phyloP scores from a whole-genome alignment of 116 monocot genomes.

The Dioscorea cayenensis region DNA sequence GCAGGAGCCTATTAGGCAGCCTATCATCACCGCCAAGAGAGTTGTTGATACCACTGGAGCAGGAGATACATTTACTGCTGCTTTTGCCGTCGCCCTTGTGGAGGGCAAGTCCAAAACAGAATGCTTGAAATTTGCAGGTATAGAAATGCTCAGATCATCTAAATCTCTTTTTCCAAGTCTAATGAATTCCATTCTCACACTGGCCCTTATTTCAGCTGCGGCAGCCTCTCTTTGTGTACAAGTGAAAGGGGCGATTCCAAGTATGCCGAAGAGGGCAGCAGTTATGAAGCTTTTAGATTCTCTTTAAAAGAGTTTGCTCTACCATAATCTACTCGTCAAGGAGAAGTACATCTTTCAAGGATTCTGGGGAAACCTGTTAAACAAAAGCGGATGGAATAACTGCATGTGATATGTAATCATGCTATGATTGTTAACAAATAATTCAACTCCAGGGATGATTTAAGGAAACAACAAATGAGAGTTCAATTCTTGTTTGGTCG shows the following conservation, averaged over 20 bases:
- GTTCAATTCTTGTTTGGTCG: too few species aligned
- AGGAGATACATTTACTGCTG: slow-evolving; percentile 93
- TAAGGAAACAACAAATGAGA: too few species aligned
- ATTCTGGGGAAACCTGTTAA: not conserved
- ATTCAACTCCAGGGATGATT: too few species aligned
- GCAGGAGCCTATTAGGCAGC: slow-evolving; percentile 61
- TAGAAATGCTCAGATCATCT: not conserved
- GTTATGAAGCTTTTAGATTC: slow-evolving; percentile 67
- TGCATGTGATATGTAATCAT: not conserved
- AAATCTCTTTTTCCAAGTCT: not conserved
- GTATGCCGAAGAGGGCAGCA: slow-evolving; percentile 85
- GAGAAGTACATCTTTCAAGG: not conserved
- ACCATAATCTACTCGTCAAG: not conserved
- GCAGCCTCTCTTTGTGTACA: slow-evolving; percentile 90
- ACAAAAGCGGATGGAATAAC: too few species aligned
- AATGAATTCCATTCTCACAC: not conserved
- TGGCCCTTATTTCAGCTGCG: slow-evolving; percentile 57
- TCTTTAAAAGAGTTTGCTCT: not conserved
- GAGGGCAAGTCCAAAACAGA: slow-evolving; percentile 62
- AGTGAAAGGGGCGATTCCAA: slow-evolving; percentile 88
- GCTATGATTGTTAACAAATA: too few species aligned
- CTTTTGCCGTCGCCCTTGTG: slow-evolving; percentile 86
- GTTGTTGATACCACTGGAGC: slow-evolving; percentile 94
- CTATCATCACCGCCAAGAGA: slow-evolving; percentile 45
- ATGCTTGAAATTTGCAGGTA: slow-evolving; percentile 91